Conservation (phyloP, 1,284 basidiomycete species). For the Puccinia novopanici region DNA sequence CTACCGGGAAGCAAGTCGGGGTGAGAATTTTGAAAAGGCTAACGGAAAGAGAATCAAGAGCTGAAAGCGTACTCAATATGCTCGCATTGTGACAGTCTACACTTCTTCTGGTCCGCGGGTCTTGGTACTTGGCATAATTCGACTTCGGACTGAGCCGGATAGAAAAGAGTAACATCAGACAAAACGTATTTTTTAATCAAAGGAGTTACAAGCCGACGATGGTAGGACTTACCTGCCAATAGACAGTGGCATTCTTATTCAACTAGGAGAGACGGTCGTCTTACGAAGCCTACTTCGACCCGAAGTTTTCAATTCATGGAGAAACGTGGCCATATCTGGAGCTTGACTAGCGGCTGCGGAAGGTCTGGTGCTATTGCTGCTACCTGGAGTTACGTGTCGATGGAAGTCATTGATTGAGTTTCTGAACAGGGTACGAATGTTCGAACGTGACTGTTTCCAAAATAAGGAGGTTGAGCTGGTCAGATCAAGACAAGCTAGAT, state of each 20-base stretch:
- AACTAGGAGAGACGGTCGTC: conserved; percentile 25
- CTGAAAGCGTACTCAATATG: conserved; percentile 21
- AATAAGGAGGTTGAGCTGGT: not conserved
- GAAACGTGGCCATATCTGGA: conserved; percentile 38
- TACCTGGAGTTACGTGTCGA: not conserved
- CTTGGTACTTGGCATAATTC: not conserved
- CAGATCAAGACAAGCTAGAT: not conserved
- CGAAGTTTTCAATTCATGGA: conserved; percentile 44
- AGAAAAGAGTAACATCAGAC: not conserved
- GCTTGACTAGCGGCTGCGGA: not conserved
- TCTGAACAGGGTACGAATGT: conserved; percentile 22
- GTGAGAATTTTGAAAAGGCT: not conserved
- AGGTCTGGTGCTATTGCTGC: conserved; percentile 16
- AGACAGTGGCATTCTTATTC: conserved; percentile 19
- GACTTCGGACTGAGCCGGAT: conserved; percentile 1
- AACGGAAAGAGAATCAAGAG: not conserved
- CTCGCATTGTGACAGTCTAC: conserved; percentile 33
- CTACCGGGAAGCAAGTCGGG: not conserved
- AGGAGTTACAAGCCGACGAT: not conserved
- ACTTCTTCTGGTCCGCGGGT: conserved; percentile 7
- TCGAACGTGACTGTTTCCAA: not conserved
- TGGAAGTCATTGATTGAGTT: conserved; percentile 36
- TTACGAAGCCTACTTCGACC: conserved; percentile 42
- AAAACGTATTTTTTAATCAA: not conserved
- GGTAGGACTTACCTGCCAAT: conserved; percentile 30